phyloP scores from a whole-genome alignment of 2,329 filamentous ascomycete species.

The Plectosphaerella cucumerina region DNA sequence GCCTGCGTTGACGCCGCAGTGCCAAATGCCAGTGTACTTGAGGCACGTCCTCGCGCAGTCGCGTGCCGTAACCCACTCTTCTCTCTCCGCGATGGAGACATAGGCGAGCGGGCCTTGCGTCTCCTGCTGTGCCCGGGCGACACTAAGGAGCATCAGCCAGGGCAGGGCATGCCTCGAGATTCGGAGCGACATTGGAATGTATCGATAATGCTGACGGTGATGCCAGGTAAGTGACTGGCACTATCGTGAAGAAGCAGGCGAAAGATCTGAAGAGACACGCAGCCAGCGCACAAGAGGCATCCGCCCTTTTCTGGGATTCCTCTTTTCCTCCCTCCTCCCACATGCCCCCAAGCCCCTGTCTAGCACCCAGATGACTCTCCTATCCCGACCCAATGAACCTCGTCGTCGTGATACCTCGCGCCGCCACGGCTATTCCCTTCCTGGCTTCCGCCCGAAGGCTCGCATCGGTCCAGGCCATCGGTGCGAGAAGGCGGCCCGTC shows the following conservation, averaged over 20 bases:
- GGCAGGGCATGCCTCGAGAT: background rate
- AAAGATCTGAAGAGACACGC: background rate
- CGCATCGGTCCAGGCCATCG: background rate
- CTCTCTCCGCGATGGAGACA: conserved; percentile 7
- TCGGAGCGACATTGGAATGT: background rate
- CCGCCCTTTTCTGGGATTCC: background rate
- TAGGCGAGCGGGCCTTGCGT: conserved; percentile 8
- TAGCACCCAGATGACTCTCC: background rate
- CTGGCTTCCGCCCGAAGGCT: background rate
- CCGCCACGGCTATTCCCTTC: background rate
- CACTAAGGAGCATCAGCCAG: background rate
- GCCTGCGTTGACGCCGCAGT: conserved; percentile 13
- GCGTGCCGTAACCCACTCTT: conserved; percentile 13
- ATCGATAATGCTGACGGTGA: background rate
- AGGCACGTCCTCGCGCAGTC: conserved; percentile 18
- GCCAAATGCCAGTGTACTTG: conserved; percentile 14
- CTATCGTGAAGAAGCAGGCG: background rate
- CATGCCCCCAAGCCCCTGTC: background rate
- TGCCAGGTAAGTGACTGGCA: background rate
- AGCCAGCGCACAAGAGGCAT: background rate
- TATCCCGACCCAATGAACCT: background rate
- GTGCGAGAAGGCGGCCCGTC: background rate
- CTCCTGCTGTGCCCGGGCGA: conserved; percentile 3
- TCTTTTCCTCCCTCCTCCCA: background rate
- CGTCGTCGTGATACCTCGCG: background rate